A percentile compares a stretch with the other conserved stretches of the same genome.
These are phyloP conservation scores for Boeremia lycopersici DNA, from an alignment of 2,329 filamentous ascomycete species.

Conservation along the genomic window DNA sequence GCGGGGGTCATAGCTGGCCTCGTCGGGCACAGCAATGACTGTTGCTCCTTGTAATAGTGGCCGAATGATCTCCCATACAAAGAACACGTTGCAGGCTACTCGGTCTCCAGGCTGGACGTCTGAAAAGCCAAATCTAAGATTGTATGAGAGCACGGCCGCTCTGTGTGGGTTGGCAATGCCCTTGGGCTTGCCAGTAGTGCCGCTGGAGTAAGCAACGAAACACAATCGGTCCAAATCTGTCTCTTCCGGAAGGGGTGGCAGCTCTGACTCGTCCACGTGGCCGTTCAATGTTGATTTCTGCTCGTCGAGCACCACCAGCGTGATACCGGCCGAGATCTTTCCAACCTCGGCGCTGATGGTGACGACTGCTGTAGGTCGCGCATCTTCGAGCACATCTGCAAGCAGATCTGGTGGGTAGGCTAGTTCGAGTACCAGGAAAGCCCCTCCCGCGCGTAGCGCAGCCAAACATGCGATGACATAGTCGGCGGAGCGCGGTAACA, in stretches of 20 bases:
- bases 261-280: slow-evolving; percentile 51
- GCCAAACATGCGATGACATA: slow-evolving; percentile 81
- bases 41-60: slow-evolving; percentile 78
- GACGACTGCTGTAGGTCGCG: slow-evolving; percentile 71
- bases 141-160: slow-evolving; percentile 75
- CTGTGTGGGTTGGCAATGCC: slow-evolving; percentile 80
- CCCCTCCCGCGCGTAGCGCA: slow-evolving; percentile 77
- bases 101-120: slow-evolving; percentile 74
- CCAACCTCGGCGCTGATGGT: slow-evolving; percentile 68
- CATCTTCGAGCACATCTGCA: slow-evolving; percentile 78
- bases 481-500: slow-evolving; percentile 75
- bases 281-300: slow-evolving; percentile 27
- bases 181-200: slow-evolving; percentile 79
- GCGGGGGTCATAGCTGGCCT: slow-evolving; percentile 77
- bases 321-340: slow-evolving; percentile 68
- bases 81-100: slow-evolving; percentile 88
- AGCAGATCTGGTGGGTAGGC: slow-evolving; percentile 77
- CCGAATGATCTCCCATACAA: slow-evolving; percentile 83
- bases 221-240: slow-evolving; percentile 75
- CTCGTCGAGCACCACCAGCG: slow-evolving; percentile 70
- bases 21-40: slow-evolving; percentile 75
- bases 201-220: slow-evolving; percentile 82
- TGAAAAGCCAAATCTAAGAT: slow-evolving; percentile 72
- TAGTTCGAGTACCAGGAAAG: slow-evolving; percentile 79
- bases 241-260: slow-evolving; percentile 62